Evolutionary conservation across 2,329 filamentous ascomycete species (phyloP), one percentile per base, ranked within the genome.

Genomic region (Gaeumannomyces tritici): DNA sequence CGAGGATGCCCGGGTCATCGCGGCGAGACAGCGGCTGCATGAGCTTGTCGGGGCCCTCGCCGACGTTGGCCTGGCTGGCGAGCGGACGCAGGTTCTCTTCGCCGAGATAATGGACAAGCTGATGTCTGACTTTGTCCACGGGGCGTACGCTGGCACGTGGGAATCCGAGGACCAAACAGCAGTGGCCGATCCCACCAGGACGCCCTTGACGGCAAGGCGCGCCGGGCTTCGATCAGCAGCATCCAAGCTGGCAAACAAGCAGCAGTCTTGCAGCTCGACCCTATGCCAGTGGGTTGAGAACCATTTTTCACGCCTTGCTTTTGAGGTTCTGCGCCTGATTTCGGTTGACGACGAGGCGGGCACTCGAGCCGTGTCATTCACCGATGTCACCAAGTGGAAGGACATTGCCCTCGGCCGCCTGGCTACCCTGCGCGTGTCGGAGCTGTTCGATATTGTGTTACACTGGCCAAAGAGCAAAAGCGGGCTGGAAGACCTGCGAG

Each of bases 391-490:
- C 66, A 84, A 84, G 65, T 91, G 88, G 83, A 88, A 88, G 70
- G 84, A 89, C 55, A 86, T 89, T 68, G 88, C 87, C 21, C 73
- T 90, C 57, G 83, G 83, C 3, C 83, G 87, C 57, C 79, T 93
- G 21, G 89, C 89, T 2, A 81, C 83, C 24, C 77, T 89, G 59
- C 83, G 90, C 56, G 89, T 89, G 57, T 79, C 82, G 9, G 86
- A 91, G 69, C 77, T 95, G 12, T 93, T 92, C 69, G 89, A 93
- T 69, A 92, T 93, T 69, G 86, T 92, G 57, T 80, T 89, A 63
- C 80, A 83, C 63, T 95, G 90, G 90, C 89, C 90, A 4, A 74
- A 81, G 47, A 91, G 88, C 66, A 80, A 82, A 62, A 87, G 87
- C 2, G 91, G 88, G 1, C 80, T 95, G 3, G 83, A 90, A 33